Conservation (phyloP, 257 asterid genomes). For the Galeopsis tetrahit region DNA sequence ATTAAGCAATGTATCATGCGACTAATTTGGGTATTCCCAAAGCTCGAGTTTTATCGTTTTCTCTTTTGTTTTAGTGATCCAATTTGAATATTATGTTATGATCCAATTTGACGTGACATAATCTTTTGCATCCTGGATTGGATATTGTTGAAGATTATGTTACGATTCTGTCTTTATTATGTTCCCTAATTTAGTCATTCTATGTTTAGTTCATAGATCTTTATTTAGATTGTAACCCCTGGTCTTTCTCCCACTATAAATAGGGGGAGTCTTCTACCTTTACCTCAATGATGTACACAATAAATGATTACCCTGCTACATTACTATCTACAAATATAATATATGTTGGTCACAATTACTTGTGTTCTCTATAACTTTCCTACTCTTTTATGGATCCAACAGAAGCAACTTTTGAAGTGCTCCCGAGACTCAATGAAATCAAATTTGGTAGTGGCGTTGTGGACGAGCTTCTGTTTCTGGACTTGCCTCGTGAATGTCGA, state of each 20-base stretch:
- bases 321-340: not conserved
- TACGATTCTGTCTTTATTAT: no score
- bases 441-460: conserved; percentile 91
- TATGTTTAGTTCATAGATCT: no score
- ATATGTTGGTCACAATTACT: not conserved
- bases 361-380: conserved; percentile 16
- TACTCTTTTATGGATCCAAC: conserved; percentile 35
- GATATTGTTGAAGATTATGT: no score
- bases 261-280: no score
- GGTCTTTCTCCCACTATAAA: no score
- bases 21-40: not conserved
- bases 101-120: no score
- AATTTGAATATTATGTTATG: not conserved
- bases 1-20: not conserved
- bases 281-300: no score
- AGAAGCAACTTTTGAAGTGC: conserved; percentile 99
- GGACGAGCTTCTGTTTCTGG: conserved; percentile 92
- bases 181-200: no score
- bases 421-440: conserved; percentile 95
- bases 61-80: not conserved
- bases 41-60: not conserved
- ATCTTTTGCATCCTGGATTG: no score
- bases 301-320: no score
- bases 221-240: no score
- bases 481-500: conserved; percentile 93